Conservation (phyloP, 352 stramenopile genomes). For the Globisporangium parvum region DNA sequence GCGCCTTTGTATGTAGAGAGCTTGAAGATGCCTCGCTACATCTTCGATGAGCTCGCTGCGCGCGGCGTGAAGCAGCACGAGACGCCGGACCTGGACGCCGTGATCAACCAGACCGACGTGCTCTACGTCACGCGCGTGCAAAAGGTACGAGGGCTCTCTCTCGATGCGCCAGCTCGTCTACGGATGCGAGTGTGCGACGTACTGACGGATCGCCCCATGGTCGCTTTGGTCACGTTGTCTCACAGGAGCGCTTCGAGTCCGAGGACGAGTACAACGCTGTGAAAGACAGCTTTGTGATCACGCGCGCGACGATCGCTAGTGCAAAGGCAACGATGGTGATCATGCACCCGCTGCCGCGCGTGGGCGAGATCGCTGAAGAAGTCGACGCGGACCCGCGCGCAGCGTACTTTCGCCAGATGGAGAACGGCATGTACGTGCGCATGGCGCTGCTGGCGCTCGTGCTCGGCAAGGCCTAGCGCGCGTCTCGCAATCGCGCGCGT, state of each 20-base stretch:
- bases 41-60: slow-evolving; percentile 61
- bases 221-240: neutral
- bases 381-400: slow-evolving; percentile 94
- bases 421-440: slow-evolving; percentile 98
- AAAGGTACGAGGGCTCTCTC: slow-evolving; percentile 32
- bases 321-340: slow-evolving; percentile 93
- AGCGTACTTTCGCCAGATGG: slow-evolving; percentile 97
- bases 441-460: slow-evolving; percentile 97
- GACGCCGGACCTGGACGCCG: slow-evolving; percentile 73
- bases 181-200: too few relatives aligned
- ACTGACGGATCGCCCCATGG: neutral
- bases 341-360: slow-evolving; percentile 97
- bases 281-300: slow-evolving; percentile 89
- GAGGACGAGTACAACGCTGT: slow-evolving; percentile 93
- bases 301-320: slow-evolving; percentile 48
- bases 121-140: slow-evolving; percentile 99
- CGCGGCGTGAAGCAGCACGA: slow-evolving; percentile 85
- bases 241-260: slow-evolving; percentile 93
- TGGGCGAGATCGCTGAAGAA: slow-evolving; percentile 96
- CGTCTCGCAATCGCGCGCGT: too few relatives aligned
- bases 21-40: slow-evolving; percentile 81
- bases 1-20: slow-evolving; percentile 26
- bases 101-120: slow-evolving; percentile 92
- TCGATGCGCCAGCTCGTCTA: neutral
- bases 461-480: slow-evolving; percentile 67